Conservation (phyloP, 805 yeast genomes). For the Yarrowia sp. region DNA sequence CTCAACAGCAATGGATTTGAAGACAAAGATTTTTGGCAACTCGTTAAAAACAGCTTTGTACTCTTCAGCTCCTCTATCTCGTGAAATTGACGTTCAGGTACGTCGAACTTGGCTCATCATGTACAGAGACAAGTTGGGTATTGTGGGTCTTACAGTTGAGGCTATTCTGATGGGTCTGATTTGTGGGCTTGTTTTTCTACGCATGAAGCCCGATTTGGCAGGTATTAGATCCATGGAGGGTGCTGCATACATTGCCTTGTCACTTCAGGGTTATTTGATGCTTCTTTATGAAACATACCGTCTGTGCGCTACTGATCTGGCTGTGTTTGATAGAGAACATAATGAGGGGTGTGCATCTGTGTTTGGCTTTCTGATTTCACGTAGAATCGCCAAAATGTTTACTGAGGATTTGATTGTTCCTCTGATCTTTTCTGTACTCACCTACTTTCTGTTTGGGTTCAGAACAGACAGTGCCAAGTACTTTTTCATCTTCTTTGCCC, state of each 20-base stretch:
- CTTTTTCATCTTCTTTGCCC: slow-evolving; percentile 64
- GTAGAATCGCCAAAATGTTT: slow-evolving; percentile 63
- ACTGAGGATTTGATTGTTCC: slow-evolving; percentile 69
- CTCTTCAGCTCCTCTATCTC: slow-evolving; percentile 43
- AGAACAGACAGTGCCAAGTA: slow-evolving; percentile 45
- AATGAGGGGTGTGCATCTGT: slow-evolving; percentile 66
- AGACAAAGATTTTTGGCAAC: slow-evolving; percentile 28
- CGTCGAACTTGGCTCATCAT: slow-evolving; percentile 49
- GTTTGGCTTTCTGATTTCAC: slow-evolving; percentile 61
- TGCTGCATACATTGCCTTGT: slow-evolving; percentile 52
- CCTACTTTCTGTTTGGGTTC: slow-evolving; percentile 78
- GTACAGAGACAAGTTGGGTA: slow-evolving; percentile 52
- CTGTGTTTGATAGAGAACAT: slow-evolving; percentile 63
- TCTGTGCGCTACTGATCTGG: slow-evolving; percentile 53
- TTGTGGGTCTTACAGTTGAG: slow-evolving; percentile 45
- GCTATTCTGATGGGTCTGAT: slow-evolving; percentile 56
- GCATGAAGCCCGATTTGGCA: slow-evolving; percentile 51
- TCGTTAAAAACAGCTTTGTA: slow-evolving; percentile 18
- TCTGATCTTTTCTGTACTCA: slow-evolving; percentile 53
- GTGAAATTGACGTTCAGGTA: slow-evolving; percentile 48
- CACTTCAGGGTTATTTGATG: slow-evolving; percentile 56
- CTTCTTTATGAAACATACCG: slow-evolving; percentile 59
- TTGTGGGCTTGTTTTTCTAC: slow-evolving; percentile 75
- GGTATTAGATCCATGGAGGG: slow-evolving; percentile 65
- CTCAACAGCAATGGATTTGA: slow-evolving; percentile 26